Percentiles rank a stretch among this genome's conserved stretches.
Conservation (phyloP, 176 grass and related monocot genomes). For the Metroxylon sagu region DNA sequence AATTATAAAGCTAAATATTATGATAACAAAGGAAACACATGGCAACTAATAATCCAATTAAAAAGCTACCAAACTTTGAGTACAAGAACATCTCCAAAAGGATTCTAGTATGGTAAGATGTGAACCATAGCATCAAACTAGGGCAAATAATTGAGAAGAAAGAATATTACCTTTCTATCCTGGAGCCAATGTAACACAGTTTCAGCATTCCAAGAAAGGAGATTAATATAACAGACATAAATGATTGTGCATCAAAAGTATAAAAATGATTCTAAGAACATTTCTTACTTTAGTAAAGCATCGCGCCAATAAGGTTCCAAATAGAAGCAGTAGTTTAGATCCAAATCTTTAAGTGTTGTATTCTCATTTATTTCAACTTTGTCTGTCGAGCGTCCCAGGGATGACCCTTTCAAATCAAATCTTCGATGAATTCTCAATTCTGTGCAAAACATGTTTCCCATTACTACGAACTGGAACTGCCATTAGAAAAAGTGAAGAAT, state of each 20-base stretch:
- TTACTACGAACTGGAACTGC: slow-evolving; percentile 97
- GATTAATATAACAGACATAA: no score
- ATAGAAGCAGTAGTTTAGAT: slow-evolving; percentile 92
- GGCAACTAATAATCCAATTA: no score
- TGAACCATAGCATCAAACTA: no score
- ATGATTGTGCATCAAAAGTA: background rate
- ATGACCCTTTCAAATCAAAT: slow-evolving; percentile 97
- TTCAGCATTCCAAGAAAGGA: no score
- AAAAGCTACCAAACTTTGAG: no score
- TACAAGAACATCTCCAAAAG: no score
- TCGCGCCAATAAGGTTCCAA: slow-evolving; percentile 98
- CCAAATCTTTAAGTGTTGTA: slow-evolving; percentile 94
- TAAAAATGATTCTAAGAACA: background rate
- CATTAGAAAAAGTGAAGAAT: slow-evolving; percentile 21
- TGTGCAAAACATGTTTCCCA: slow-evolving; percentile 99
- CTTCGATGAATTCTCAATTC: slow-evolving; percentile 92
- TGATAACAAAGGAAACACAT: no score
- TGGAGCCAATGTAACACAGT: no score
- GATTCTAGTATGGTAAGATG: no score
- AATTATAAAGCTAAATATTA: no score
- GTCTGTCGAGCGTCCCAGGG: slow-evolving; percentile 73
- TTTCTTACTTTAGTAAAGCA: slow-evolving; percentile 70
- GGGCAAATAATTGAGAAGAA: no score
- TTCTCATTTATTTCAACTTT: slow-evolving; percentile 98
- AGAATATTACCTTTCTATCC: no score